These are phyloP conservation scores for Amanita thiersii DNA, from an alignment of 768 basidiomycete genomes.

Conservation along the genomic window DNA sequence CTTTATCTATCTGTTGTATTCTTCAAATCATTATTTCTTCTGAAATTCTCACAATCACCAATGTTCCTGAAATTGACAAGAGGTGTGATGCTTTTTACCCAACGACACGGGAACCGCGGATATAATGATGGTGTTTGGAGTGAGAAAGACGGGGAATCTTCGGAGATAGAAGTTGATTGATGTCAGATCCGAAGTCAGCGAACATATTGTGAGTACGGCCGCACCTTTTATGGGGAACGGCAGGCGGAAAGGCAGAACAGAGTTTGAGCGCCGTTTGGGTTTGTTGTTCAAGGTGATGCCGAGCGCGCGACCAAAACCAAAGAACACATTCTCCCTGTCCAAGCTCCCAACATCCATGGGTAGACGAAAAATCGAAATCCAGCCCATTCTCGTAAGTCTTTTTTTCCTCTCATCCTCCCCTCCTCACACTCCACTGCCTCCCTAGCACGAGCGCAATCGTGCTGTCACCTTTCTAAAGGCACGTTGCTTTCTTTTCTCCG, in stretches of 20 bases:
- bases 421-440: constrained; percentile 15
- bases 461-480: constrained; percentile 89
- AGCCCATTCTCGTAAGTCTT: constrained; percentile 45
- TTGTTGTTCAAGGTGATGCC: neutral
- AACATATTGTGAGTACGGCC: too few species aligned
- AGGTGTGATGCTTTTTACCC: too few species aligned
- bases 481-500: constrained; percentile 29
- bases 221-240: too few species aligned
- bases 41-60: too few species aligned
- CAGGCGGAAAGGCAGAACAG: neutral
- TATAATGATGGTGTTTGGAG: too few species aligned
- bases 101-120: too few species aligned
- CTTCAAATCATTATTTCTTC: too few species aligned
- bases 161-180: too few species aligned
- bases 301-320: neutral
- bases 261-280: neutral
- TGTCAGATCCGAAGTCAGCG: too few species aligned
- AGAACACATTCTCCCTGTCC: neutral
- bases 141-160: too few species aligned
- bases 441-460: constrained; percentile 86
- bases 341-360: neutral
- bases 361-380: neutral
- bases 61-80: too few species aligned
- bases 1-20: too few species aligned
- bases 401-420: constrained; percentile 12